phyloP scores from a whole-genome alignment of 2,329 filamentous ascomycete species.

The Lachnellula arida region DNA sequence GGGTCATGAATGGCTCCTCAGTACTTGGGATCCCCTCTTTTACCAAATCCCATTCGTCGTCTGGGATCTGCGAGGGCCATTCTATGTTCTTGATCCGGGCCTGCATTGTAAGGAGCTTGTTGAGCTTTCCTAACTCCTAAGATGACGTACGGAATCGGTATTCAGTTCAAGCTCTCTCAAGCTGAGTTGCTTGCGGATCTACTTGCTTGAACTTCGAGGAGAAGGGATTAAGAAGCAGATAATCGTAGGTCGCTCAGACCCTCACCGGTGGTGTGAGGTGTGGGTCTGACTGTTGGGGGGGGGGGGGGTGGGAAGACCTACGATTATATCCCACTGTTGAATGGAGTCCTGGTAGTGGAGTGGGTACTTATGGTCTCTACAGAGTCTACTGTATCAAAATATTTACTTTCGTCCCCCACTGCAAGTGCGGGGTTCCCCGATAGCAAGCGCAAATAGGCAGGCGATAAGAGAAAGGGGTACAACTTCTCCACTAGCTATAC shows the following conservation, averaged over 20 bases:
- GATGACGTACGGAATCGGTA: not conserved
- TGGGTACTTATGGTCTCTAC: not conserved
- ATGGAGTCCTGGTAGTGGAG: not conserved
- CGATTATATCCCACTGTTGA: not conserved
- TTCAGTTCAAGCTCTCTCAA: not conserved
- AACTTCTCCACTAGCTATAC: too few relatives aligned
- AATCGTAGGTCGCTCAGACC: too few relatives aligned
- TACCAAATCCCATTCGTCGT: conserved; percentile 57
- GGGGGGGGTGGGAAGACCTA: too few relatives aligned
- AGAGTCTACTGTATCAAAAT: not conserved
- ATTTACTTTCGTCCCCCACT: not conserved
- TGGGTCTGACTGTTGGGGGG: too few relatives aligned
- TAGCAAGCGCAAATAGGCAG: conserved; percentile 4
- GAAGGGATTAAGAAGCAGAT: not conserved
- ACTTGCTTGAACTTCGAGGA: too few relatives aligned
- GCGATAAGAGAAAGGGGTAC: conserved; percentile 3
- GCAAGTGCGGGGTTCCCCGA: conserved; percentile 18
- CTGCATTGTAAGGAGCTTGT: conserved; percentile 15
- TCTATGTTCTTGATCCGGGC: conserved; percentile 23
- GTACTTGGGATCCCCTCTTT: conserved; percentile 50
- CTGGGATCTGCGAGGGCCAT: conserved; percentile 32
- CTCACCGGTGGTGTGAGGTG: too few relatives aligned
- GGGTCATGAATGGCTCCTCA: conserved; percentile 72
- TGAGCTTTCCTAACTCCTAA: not conserved
- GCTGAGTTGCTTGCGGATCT: not conserved